Evolutionary conservation across 805 yeast genomes (phyloP), one percentile per base, ranked within the genome.

Genomic region (Ogataea henricii): DNA sequence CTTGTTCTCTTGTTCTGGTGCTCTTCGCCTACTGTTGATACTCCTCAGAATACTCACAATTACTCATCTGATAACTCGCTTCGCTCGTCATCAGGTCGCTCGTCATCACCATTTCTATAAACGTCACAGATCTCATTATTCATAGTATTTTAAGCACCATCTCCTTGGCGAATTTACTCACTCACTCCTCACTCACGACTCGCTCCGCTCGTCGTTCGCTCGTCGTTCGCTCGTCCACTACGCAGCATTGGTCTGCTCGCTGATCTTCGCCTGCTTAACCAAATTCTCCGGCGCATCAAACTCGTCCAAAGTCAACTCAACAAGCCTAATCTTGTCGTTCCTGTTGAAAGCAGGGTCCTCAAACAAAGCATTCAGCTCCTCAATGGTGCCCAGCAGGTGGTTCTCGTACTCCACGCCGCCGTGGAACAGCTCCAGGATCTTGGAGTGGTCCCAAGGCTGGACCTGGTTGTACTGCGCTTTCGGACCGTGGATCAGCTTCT

Each of bases 201-300:
- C 17, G 17, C 35, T 32, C 9, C 35, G 35, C 35, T 32, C 10
- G 17, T 13, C 16, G 6, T 29, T 32, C 18, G 35, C 18, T 16
- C 35, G 17, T 13, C 16, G 6, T 29, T 32, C 18, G 35, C 18
- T 16, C 35, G n/a, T n/a, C n/a, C n/a, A n/a, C 14, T 27, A 57
- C 3, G 52, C 54, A 10, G 65, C 50, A 42, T 68, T 69, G 42
- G 60, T 62, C 53, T 60, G 56, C 40, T 67, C 72, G 5, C 72
- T 64, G 47, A 83, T 70, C 67, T 82, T 75, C 48, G 87, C 89
- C 72, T 83, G 89, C 64, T 74, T 77, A 53, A 79, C 76, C 70
- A 87, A 78, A 64, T 79, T 77, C 47, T 69, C 70, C 57, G 87
- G 87, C 52, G 89, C 89, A 71, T 83, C 89, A 78, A 82, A 76